These are phyloP conservation scores for Colletotrichum chlorophyti DNA, from an alignment of 2,329 filamentous ascomycete species.

Conservation along the genomic window DNA sequence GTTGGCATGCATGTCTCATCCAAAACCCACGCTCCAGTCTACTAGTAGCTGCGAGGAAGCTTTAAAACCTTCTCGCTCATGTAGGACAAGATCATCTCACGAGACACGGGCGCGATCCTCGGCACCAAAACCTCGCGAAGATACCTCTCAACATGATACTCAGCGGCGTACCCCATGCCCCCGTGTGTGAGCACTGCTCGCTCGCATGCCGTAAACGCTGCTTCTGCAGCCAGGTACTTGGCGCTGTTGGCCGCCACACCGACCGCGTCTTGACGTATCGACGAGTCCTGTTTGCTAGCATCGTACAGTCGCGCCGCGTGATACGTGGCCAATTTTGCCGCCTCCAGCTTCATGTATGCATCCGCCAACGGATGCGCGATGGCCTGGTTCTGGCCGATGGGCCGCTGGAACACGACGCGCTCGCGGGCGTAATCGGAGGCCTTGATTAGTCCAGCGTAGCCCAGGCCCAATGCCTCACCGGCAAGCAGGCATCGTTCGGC, in stretches of 20 bases:
- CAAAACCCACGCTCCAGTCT: no score
- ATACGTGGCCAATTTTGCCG: conserved; percentile 69
- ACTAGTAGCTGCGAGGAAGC: conserved; percentile 71
- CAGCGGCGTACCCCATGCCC: conserved; percentile 70
- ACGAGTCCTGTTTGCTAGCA: conserved; percentile 54
- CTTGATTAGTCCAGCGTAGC: conserved; percentile 72
- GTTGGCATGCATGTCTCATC: no score
- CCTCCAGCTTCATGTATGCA: conserved; percentile 70
- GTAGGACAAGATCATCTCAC: conserved; percentile 81
- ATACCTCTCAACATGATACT: conserved; percentile 72
- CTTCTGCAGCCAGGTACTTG: conserved; percentile 74
- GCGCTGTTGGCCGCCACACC: conserved; percentile 73
- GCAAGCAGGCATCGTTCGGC: conserved; percentile 78
- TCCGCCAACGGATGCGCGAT: conserved; percentile 71
- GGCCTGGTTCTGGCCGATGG: conserved; percentile 71
- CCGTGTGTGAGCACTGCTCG: conserved; percentile 65
- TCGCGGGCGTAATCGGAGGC: conserved; percentile 72
- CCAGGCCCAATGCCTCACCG: conserved; percentile 80
- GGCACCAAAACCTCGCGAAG: conserved; percentile 71
- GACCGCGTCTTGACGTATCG: conserved; percentile 60
- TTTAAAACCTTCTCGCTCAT: conserved; percentile 72
- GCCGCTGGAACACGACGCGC: conserved; percentile 68
- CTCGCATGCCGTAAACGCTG: conserved; percentile 68
- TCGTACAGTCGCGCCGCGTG: conserved; percentile 71
- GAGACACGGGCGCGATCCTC: conserved; percentile 67